A percentile compares a stretch with the other conserved stretches of the same genome.
phyloP scores from a whole-genome alignment of 78 protist species.

The Cavenderia fasciculata region DNA sequence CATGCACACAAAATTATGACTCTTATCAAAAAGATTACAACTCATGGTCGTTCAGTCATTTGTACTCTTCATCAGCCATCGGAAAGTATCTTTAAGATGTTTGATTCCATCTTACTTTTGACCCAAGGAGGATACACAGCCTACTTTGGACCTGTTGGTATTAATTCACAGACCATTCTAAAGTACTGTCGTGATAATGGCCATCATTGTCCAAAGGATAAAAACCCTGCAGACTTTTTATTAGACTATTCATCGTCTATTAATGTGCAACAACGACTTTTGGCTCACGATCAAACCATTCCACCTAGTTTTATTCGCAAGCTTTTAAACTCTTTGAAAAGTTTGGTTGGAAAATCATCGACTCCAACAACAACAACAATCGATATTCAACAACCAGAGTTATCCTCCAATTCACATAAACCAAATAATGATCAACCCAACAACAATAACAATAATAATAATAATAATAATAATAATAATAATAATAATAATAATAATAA shows the following conservation, averaged over 20 bases:
- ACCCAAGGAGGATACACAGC: constrained; percentile 85
- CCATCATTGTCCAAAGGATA: constrained; percentile 6
- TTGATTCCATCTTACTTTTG: constrained; percentile 83
- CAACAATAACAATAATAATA: neutral
- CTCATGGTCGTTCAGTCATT: constrained; percentile 63
- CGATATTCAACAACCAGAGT: neutral
- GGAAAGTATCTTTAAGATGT: constrained; percentile 46
- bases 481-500: neutral
- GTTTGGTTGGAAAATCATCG: constrained; percentile 9
- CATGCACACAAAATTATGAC: constrained; percentile 64
- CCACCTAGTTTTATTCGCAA: neutral
- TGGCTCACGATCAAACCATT: constrained; percentile 10
- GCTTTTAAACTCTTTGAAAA: too few species aligned
- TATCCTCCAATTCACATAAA: neutral
- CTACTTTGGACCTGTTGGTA: constrained; percentile 77
- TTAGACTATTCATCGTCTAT: constrained; percentile 48
- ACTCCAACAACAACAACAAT: neutral
- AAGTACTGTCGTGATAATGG: constrained; percentile 34
- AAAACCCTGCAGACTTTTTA: constrained; percentile 76
- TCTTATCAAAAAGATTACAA: constrained; percentile 43
- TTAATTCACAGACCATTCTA: neutral
- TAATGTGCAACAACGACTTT: neutral
- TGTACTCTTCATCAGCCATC: constrained; percentile 95
- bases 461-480: neutral
- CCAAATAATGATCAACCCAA: neutral